Base-by-base conservation (phyloP, 495 filamentous ascomycete species). In the Apodospora peruviana region DNA sequence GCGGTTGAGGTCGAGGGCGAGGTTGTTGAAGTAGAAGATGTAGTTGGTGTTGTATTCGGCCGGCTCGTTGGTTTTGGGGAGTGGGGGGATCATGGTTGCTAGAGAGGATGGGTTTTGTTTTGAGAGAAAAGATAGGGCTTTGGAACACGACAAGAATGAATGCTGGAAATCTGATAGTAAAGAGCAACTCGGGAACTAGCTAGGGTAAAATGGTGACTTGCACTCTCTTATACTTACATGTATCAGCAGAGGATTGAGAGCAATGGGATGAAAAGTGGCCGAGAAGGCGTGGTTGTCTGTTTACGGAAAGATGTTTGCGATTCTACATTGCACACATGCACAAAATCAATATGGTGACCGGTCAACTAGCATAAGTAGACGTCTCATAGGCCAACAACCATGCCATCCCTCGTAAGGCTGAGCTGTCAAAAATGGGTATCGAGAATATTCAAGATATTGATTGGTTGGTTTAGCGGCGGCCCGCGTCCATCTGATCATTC, bases 1-100 rank as follows among this genome's bases (percentile, higher is more conserved):
- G 27, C 43, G 43, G 27, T 46, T 46, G 43, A 46, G 25, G 29
- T 46, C 43, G 43, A 46, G 43, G 16, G 43, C 43, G 29, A 46
- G 43, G 43, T 46, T 46, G 43, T 37, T 46, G n/a, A 32, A 46
- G 25, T 46, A 46, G 25, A 46, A n/a, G 25, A 46, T 21, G 43
- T 46, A 36, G 43, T 46, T 46, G 29, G 25, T 18, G 43, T 35
- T 46, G 29, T 46, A 36, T 21, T 35, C 43, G 25, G 43, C 43
- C 12, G 43, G 43, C 29, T 46, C 43, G 25, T 34, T 20, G 43
- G 43, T 46, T 22, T 35, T 35, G 29, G 43, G 27, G 43, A 46
- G 43, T 21, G 25, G 43, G 43, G 43, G 43, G 25, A 37, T 36
- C 43, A 46, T 46, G 29, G 27, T 46, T 4, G 29, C 18, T 34